Base-by-base conservation (phyloP, 768 basidiomycete genomes). In the Sutorius australiensis region DNA sequence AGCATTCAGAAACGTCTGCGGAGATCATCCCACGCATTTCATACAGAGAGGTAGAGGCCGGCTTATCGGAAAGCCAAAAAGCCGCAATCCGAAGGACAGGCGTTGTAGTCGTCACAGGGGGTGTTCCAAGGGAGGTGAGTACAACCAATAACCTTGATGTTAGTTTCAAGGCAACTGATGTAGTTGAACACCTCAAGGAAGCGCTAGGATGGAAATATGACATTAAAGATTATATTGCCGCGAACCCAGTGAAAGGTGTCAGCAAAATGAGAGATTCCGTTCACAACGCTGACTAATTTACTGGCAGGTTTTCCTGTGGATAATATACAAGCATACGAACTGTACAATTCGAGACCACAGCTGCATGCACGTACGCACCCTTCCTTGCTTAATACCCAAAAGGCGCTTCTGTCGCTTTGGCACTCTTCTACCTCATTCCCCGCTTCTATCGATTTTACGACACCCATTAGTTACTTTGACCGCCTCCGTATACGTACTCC, bases 381-480 rank as follows among this genome's bases (percentile, higher is more conserved):
- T 0, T 72, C 74, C 2, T 54, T 85, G 1, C 70, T 90, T 16
- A 63, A 71, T 7, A 81, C 84, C 1, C 88, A 90, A 53, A 70
- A 68, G 32, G 74, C 74, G 11, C 73, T 89, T 10, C 72, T 86
- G 9, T 74, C 75, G 5, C 72, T 89, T 13, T 88, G 84, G 82
- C 75, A 83, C 55, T 56, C 53, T 21, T 61, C 58, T 3, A 60
- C 78, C 40, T 72, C 79, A 3, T 50, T 59, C 28, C 71, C 78
- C 48, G 66, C 75, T 1, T 55, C 61, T 28, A 67, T 86, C 50
- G 74, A 72, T 51, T 73, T 88, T 28, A 59, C 68, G 11, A 81
- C 75, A 3, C 86, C 87, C 0, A 68, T 91, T n/a, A 81, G 83
- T 1, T 92, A 92, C 67, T 87, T 82, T 53, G 89, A 92, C 68